phyloP scores from a whole-genome alignment of 306 rosid genomes.

The Astragalus membranaceus region DNA sequence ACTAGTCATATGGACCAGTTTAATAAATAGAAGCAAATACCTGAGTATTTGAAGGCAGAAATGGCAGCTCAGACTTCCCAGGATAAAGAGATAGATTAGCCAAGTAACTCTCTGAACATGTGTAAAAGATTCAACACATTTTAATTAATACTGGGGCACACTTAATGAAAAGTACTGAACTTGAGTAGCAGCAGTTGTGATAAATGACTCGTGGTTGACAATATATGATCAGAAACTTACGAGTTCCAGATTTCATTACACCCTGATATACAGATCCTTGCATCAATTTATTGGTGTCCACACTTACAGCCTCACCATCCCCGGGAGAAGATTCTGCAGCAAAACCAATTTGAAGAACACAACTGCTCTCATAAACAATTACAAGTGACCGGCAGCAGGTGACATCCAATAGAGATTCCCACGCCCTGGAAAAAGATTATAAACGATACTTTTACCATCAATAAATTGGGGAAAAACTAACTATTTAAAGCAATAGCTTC shows the following conservation, averaged over 20 bases:
- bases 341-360: conserved; percentile 76
- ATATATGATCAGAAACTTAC: conserved; percentile 44
- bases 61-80: conserved; percentile 89
- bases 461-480: not conserved
- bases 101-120: conserved; percentile 71
- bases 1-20: not conserved
- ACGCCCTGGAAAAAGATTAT: conserved; percentile 51
- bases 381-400: conserved; percentile 77
- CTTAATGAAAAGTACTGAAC: not conserved
- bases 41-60: conserved; percentile 90
- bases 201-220: not conserved
- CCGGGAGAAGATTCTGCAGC: conserved; percentile 48
- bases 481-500: conserved; percentile 1
- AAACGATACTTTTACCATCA: conserved; percentile 15
- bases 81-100: conserved; percentile 91
- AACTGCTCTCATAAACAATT: conserved; percentile 57
- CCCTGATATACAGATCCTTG: conserved; percentile 70
- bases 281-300: conserved; percentile 57
- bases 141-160: conserved; percentile 5
- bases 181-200: conserved; percentile 7
- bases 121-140: not conserved
- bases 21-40: conserved; percentile 31
- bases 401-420: conserved; percentile 63
- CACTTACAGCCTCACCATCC: conserved; percentile 50
- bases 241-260: conserved; percentile 69